Base-by-base conservation (phyloP, 257 asterid species). In the Solanum gandarillasii region DNA sequence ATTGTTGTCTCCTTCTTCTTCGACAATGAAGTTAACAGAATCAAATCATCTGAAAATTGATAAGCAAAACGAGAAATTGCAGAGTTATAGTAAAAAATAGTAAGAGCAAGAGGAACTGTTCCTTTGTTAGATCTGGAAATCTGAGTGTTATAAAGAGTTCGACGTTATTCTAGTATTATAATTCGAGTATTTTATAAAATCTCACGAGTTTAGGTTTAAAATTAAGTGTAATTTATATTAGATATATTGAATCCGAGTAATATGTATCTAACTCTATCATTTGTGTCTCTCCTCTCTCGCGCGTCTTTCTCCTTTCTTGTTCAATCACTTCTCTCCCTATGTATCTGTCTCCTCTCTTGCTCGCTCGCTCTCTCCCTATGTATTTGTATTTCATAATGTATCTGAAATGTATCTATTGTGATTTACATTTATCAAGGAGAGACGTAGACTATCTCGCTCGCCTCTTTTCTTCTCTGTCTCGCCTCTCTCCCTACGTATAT, bases 1-100 rank as follows among this genome's bases (percentile, higher is more conserved):
- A 92, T 93, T 10, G 75, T 27, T 43, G 23, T 36, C 13, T 84
- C 68, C 27, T 60, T 23, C 27, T 85, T 11, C 48, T 36, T 4
- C 12, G 25, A 12, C 70, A 13, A 18, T 5, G 18, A 36, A 21
- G 32, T 12, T 38, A 38, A 38, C 21, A 21, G 32, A 38, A n/a
- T 13, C 32, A 75, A 75, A 75, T 38, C 32, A 36, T 38, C 55
- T 36, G 13, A 6, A 36, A 21, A n/a, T 36, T 21, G 31, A 11
- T 75, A 5, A 46, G 82, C 55, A 75, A 75, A 38, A 75, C n/a
- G 4, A 4, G 8, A 38, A 7, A 38, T 20, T 21, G 83, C 32
- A 38, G 21, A 36, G 32, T 23, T 13, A n/a, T 36, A 75, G 10
- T 36, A n/a, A 35, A n/a, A 21, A 35, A 21, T 9, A 75, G 83